Base-by-base conservation (phyloP, 345 rosid species). In the Melaleuca alternifolia region DNA sequence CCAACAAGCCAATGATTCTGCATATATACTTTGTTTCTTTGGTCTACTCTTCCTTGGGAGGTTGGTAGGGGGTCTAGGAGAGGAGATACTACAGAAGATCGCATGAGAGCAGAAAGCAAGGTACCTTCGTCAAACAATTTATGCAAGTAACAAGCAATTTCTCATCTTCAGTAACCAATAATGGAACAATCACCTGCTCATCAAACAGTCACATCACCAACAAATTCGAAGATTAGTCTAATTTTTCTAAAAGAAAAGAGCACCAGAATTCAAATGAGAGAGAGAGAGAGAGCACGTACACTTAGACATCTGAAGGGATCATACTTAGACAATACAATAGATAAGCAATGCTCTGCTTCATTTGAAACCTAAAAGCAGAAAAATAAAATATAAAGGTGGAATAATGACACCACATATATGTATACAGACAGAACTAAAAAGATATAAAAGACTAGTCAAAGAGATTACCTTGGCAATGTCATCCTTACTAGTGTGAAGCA, bases 251-350 rank as follows among this genome's bases (percentile, higher is more conserved):
- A 71, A 85, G 83, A 20, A 51, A 85, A 75, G n/a, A 71, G 46
- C 44, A 61, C 53, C 12, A 48, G 85, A 51, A 85, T 50, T 13
- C 7, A 7, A 37, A 71, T 3, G 5, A 23, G 28, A 7, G 33
- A 37, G 77, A 50, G 83, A 18, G 85, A 62, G 71, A 52, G 82
- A 51, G 54, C 37, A 61, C 92, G 16, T 93, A 94, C 96, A 86
- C 91, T 92, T 57, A 94, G 89, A 88, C 95, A 92, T 91, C 91
- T 87, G 88, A 90, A 91, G 77, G 94, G 94, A 82, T 93, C 93
- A 88, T 93, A 93, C 61, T 91, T 89, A 44, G 92, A 89, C 87
- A 91, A 86, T 51, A 93, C 84, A 56, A 86, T 48, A 46, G 88
- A 89, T 86, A 94, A 88, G 90, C 96, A 90, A 54, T 91, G 89